Evolutionary conservation across 2,329 filamentous ascomycete species (phyloP).

Genomic region (Aspergillus phoenicis): DNA sequence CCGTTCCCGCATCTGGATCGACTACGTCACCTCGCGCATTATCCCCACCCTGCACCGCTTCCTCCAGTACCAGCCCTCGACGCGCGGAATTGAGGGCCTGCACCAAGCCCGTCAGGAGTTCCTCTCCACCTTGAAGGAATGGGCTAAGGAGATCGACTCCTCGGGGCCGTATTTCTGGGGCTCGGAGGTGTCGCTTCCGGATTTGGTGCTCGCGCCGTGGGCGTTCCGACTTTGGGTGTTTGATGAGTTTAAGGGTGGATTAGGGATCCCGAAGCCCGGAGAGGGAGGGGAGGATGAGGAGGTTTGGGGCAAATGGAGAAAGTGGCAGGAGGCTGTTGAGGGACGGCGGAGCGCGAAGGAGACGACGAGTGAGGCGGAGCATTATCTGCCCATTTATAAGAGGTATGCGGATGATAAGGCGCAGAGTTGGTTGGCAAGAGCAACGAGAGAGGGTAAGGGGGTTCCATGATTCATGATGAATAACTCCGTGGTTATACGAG

Average conservation of each 20-base stretch:
- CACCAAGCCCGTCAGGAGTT: conserved; percentile 62
- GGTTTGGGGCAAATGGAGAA: conserved; percentile 66
- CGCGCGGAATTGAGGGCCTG: conserved; percentile 40
- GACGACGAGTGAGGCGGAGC: conserved; percentile 68
- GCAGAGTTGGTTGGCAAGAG: conserved; percentile 63
- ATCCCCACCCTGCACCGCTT: conserved; percentile 70
- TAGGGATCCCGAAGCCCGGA: conserved; percentile 53
- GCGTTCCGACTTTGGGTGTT: conserved; percentile 71
- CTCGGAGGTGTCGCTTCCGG: conserved; percentile 64
- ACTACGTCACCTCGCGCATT: conserved; percentile 68
- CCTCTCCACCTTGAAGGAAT: conserved; percentile 59
- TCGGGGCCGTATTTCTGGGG: conserved; percentile 70
- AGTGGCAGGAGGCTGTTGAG: conserved; percentile 64
- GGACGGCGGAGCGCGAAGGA: conserved; percentile 64
- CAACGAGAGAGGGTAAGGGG: conserved; percentile 62
- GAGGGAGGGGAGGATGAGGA: conserved; percentile 56
- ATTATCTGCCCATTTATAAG: conserved; percentile 70
- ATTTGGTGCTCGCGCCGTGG: conserved; percentile 74
- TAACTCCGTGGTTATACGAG: background rate
- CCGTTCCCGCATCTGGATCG: conserved; percentile 70
- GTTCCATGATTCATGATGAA: conserved; percentile 56
- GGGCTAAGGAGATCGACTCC: conserved; percentile 63
- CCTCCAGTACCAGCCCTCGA: conserved; percentile 50
- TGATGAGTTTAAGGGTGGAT: conserved; percentile 69
- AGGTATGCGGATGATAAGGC: conserved; percentile 68